A percentile compares a stretch with the other conserved stretches of the same genome.
phyloP scores from a whole-genome alignment of 176 grass and related monocot genomes.

The Pharus latifolius region DNA sequence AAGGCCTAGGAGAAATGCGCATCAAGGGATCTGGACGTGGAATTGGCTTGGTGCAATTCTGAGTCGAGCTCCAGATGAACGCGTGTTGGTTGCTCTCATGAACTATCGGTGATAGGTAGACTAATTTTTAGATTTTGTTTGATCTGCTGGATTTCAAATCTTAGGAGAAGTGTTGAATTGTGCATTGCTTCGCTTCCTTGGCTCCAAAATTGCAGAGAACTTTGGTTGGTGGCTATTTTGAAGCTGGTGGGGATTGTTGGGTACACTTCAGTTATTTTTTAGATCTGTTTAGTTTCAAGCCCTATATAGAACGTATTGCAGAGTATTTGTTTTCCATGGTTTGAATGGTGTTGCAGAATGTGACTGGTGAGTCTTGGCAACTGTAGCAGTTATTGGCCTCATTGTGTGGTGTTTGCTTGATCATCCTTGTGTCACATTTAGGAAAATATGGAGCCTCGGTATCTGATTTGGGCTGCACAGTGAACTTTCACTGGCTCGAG shows the following conservation, averaged over 20 bases:
- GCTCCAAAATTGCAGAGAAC: neutral
- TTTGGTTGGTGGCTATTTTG: too few relatives aligned
- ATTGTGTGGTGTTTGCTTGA: neutral
- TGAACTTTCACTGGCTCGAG: neutral
- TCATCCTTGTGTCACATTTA: neutral
- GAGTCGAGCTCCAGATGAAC: neutral
- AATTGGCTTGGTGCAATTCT: neutral
- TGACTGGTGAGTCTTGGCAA: neutral
- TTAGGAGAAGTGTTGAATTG: neutral
- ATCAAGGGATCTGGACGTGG: neutral
- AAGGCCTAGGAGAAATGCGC: neutral
- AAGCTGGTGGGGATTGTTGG: too few relatives aligned
- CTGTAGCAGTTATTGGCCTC: neutral
- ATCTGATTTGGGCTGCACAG: too few relatives aligned
- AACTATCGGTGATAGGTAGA: neutral
- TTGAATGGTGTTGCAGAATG: too few relatives aligned
- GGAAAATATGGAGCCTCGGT: neutral
- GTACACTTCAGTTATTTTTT: neutral
- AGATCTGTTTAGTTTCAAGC: neutral
- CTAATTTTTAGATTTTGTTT: neutral
- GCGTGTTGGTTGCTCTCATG: neutral
- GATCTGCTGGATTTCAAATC: neutral
- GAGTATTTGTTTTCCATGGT: neutral
- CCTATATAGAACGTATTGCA: neutral
- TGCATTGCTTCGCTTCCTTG: neutral